These are phyloP conservation scores for Clitoria ternatea DNA, from an alignment of 306 rosid species.

Conservation along the genomic window DNA sequence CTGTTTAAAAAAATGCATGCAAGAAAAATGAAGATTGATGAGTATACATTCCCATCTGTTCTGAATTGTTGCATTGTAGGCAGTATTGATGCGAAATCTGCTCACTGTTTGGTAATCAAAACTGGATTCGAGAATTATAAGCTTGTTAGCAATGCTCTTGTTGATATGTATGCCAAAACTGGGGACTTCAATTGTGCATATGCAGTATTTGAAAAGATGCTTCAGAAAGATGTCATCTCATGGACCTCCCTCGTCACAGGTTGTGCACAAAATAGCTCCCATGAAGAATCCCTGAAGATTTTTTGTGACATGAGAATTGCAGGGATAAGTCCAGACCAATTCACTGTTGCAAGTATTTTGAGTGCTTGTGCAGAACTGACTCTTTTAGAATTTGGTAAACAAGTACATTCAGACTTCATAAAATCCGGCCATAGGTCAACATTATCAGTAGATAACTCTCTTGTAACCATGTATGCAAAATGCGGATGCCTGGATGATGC, in stretches of 20 bases:
- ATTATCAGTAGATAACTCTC: slow-evolving; percentile 67
- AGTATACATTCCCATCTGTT: slow-evolving; percentile 79
- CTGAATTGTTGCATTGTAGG: slow-evolving; percentile 54
- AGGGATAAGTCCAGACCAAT: slow-evolving; percentile 61
- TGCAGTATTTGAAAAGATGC: slow-evolving; percentile 51
- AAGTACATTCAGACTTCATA: slow-evolving; percentile 62
- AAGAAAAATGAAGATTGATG: slow-evolving; percentile 62
- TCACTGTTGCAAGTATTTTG: slow-evolving; percentile 63
- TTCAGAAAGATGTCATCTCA: slow-evolving; percentile 76
- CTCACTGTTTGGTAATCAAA: slow-evolving; percentile 65
- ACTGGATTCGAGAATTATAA: slow-evolving; percentile 65
- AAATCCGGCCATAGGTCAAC: slow-evolving; percentile 60
- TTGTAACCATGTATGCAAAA: slow-evolving; percentile 81
- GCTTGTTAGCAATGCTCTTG: slow-evolving; percentile 77
- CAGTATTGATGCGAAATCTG: slow-evolving; percentile 36
- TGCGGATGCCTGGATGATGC: slow-evolving; percentile 91
- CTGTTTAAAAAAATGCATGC: slow-evolving; percentile 68
- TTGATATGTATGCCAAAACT: slow-evolving; percentile 80
- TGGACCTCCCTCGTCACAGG: slow-evolving; percentile 95
- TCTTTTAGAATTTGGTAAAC: slow-evolving; percentile 71
- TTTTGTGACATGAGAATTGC: slow-evolving; percentile 70
- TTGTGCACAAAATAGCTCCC: slow-evolving; percentile 61
- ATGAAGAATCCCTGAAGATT: slow-evolving; percentile 55
- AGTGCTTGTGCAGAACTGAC: slow-evolving; percentile 84
- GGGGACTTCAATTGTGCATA: slow-evolving; percentile 50